Percentiles rank a stretch among this genome's conserved stretches.
Conservation (phyloP, 805 yeast genomes). For the Barnettozyma sp. region DNA sequence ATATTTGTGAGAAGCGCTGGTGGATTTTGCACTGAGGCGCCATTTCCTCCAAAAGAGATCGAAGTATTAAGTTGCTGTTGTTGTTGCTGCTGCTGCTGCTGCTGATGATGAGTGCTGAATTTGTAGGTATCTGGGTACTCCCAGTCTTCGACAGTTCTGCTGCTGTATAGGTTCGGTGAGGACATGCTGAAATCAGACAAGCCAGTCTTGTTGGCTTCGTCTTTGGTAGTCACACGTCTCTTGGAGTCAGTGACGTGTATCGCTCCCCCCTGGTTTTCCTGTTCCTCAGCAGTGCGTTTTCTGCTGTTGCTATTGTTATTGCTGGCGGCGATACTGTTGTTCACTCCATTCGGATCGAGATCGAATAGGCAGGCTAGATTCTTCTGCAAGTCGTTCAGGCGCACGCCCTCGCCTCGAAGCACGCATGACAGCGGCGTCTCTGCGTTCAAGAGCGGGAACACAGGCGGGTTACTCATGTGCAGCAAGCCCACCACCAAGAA, state of each 20-base stretch:
- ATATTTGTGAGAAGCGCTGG: too few relatives aligned
- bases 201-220: constrained; percentile 9
- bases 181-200: too few relatives aligned
- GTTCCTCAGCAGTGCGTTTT: constrained; percentile 23
- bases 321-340: not conserved
- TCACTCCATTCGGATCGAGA: too few relatives aligned
- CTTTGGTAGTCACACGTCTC: constrained; percentile 14
- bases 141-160: too few relatives aligned
- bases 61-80: constrained; percentile 5
- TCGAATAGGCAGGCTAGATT: constrained; percentile 6
- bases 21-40: too few relatives aligned
- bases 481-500: too few relatives aligned
- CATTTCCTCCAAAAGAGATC: too few relatives aligned
- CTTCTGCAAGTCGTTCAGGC: constrained; percentile 4
- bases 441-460: constrained; percentile 15
- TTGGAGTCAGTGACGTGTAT: constrained; percentile 12
- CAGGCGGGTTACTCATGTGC: constrained; percentile 19
- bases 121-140: not conserved
- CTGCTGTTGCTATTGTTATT: constrained; percentile 8
- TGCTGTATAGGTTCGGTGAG: too few relatives aligned
- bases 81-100: constrained; percentile 1
- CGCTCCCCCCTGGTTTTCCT: constrained; percentile 3
- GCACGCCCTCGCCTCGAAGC: constrained; percentile 13
- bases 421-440: constrained; percentile 20
- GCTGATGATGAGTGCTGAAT: not conserved